Conservation (phyloP, 257 asterid genomes). For the Gentiana dahurica region DNA sequence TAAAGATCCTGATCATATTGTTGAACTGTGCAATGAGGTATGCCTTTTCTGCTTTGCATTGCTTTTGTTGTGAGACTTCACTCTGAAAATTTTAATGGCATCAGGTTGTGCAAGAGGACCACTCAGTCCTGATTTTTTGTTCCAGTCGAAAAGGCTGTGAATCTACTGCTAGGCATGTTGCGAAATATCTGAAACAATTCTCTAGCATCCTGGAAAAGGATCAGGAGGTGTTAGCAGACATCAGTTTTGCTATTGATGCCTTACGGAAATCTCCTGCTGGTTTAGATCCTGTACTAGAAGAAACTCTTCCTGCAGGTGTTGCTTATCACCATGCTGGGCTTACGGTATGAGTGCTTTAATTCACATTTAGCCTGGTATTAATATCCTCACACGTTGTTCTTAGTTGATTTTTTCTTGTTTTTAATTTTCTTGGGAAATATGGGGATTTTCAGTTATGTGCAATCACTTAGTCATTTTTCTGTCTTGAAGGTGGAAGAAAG, state of each 20-base stretch:
- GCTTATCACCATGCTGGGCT: conserved; percentile 99
- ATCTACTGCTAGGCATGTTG: conserved; percentile 91
- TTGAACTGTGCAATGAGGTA: conserved; percentile 96
- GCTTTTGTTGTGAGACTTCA: conserved; percentile 16
- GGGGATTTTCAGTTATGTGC: neutral
- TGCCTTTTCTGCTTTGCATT: conserved; percentile 16
- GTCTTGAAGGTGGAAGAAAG: conserved; percentile 80
- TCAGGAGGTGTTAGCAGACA: conserved; percentile 45
- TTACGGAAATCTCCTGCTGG: conserved; percentile 92
- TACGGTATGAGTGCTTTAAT: conserved; percentile 38
- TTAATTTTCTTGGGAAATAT: no score
- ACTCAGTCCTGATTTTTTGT: conserved; percentile 93
- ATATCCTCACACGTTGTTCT: neutral
- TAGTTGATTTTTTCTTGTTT: no score
- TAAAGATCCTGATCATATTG: conserved; percentile 94
- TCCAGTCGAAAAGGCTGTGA: conserved; percentile 98
- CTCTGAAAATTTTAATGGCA: conserved; percentile 14
- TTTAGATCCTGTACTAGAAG: conserved; percentile 83
- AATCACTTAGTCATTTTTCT: conserved; percentile 13
- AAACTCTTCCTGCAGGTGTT: conserved; percentile 91
- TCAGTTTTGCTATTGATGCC: conserved; percentile 62
- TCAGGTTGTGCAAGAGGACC: conserved; percentile 96
- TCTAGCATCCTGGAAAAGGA: conserved; percentile 33
- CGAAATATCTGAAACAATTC: conserved; percentile 61
- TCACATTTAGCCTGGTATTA: neutral